Base-by-base conservation (phyloP, 108 stramenopile genomes). In the Nitzschia sp. region DNA sequence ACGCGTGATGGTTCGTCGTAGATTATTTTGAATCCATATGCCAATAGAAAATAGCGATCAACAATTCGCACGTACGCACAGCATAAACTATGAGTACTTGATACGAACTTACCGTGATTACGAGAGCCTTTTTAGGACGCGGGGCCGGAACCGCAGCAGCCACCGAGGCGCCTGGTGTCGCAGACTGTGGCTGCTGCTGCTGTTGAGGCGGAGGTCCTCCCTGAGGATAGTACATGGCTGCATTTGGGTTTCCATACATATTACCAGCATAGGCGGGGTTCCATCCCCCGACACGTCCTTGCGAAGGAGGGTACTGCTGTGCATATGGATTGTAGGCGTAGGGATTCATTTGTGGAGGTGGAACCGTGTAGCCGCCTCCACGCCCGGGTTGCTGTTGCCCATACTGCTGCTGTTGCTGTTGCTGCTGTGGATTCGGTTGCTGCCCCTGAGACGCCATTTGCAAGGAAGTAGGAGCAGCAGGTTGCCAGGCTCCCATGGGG, bases 401-500 rank as follows among this genome's bases (percentile, higher is more conserved):
- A 0, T 17, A 8, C 31, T 61, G 67, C 19, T 52, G 54, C 22
- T 53, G 61, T 19, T 35, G 63, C 35, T 61, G 67, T 28, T 61
- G 62, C 31, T 41, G 62, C 27, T 47, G 63, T 33, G 52, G 61
- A 9, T 68, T 33, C 22, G 52, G 56, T 25, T 69, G 64, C 27
- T 61, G 69, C 16, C 23, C 23, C 44, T 62, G 71, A 35, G 58
- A 15, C 17, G 71, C 26, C 68, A 54, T 55, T 48, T 64, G 68
- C 45, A 58, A 23, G 26, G 63, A 69, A 5, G 76, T 77, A 23
- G 76, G 76, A 25, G 60, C 67, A 3, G 76, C 45, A 1, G 76
- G 69, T 53, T 77, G 76, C 76, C 76, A 77, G 45, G 71, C 71
- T 55, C 71, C 71, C 53, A 60, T 64, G 30, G 69, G 69, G n/a